Conservation (phyloP, 352 stramenopile genomes). For the Phytophthora pseudosyringae region DNA sequence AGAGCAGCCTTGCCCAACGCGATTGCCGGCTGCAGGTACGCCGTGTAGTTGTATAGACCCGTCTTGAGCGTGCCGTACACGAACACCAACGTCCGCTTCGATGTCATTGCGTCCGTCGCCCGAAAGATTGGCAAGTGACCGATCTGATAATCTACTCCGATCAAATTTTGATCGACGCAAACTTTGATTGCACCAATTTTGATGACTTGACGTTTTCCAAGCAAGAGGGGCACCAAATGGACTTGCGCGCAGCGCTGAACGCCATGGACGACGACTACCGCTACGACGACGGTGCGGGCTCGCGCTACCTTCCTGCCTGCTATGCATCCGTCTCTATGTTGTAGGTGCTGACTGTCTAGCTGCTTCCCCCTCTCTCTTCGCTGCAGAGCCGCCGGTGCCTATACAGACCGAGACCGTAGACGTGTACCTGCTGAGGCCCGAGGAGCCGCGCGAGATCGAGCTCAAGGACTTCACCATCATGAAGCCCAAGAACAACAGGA, state of each 20-base stretch:
- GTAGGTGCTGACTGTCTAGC: neutral
- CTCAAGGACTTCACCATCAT: conserved; percentile 87
- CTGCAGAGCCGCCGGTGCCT: conserved; percentile 20
- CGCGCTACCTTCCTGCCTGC: neutral
- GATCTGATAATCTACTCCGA: neutral
- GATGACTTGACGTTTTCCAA: too few species aligned
- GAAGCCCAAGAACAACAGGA: conserved; percentile 84
- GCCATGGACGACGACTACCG: conserved; percentile 31
- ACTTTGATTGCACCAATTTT: too few species aligned
- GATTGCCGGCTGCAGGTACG: conserved; percentile 64
- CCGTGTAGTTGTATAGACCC: conserved; percentile 72
- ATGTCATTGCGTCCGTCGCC: conserved; percentile 7
- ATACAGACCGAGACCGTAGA: conserved; percentile 69
- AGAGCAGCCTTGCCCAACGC: conserved; percentile 58
- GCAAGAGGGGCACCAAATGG: conserved; percentile 1
- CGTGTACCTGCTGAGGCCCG: conserved; percentile 74
- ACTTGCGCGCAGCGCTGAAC: conserved; percentile 35
- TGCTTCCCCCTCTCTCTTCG: neutral
- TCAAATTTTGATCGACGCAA: neutral
- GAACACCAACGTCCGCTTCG: conserved; percentile 60
- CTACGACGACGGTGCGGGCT: conserved; percentile 25
- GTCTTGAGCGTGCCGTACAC: conserved; percentile 86
- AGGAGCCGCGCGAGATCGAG: conserved; percentile 65
- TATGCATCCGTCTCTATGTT: neutral
- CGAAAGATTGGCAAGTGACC: neutral